Percentiles rank a stretch among this genome's conserved stretches.
These are phyloP conservation scores for Saitozyma sp. DNA, from an alignment of 768 basidiomycete species.

Conservation along the genomic window DNA sequence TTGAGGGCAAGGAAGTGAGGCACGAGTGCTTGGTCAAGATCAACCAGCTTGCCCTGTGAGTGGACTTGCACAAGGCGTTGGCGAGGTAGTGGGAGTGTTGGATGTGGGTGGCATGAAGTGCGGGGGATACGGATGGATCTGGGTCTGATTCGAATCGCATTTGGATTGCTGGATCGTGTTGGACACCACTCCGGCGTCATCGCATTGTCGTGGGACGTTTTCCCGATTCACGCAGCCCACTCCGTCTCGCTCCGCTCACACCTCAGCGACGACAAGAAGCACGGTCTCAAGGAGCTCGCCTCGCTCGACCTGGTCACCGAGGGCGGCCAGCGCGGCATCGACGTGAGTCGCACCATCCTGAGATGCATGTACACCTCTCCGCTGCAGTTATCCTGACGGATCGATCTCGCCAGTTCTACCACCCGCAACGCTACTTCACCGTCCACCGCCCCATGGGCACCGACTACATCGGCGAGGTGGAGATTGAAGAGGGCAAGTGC, in stretches of 20 bases:
- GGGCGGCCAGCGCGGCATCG: conserved; percentile 39
- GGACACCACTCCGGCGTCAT: no score
- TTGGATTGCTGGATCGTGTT: no score
- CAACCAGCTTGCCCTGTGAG: conserved; percentile 46
- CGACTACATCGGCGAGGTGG: conserved; percentile 49
- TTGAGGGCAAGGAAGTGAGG: conserved; percentile 38
- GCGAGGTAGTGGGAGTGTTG: neutral
- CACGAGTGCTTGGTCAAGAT: conserved; percentile 49
- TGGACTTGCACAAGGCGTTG: neutral
- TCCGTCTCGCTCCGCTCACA: neutral
- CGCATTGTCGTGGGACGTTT: no score
- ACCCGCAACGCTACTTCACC: conserved; percentile 45
- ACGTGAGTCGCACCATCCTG: conserved; percentile 23
- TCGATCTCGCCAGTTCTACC: conserved; percentile 35
- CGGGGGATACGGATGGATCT: no score
- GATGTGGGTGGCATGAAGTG: neutral
- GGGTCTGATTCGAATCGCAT: no score
- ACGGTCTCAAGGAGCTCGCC: conserved; percentile 46
- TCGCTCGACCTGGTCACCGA: conserved; percentile 38
- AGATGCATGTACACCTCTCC: neutral
- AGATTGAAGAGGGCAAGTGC: conserved; percentile 48
- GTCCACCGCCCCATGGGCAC: conserved; percentile 44
- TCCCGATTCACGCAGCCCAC: neutral
- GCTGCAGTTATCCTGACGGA: neutral
- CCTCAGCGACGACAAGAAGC: conserved; percentile 43